Conservation (phyloP, 2,329 filamentous ascomycete genomes). For the Penicillium sumatraense region DNA sequence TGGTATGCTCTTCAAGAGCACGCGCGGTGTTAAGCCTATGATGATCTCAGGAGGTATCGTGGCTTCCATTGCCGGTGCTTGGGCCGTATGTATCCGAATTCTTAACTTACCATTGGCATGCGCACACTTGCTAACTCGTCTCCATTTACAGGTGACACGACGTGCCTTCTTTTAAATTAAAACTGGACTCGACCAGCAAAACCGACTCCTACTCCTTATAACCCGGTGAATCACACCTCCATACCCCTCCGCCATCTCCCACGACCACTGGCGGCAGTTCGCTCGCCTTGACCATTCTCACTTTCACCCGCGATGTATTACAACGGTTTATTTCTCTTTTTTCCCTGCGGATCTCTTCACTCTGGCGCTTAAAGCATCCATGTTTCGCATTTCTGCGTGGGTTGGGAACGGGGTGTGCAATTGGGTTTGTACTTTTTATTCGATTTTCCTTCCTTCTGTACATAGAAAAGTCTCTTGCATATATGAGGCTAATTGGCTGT, state of each 20-base stretch:
- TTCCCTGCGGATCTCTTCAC: slow-evolving; percentile 44
- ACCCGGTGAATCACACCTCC: slow-evolving; percentile 28
- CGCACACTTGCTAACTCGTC: slow-evolving; percentile 10
- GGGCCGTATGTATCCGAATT: slow-evolving; percentile 73
- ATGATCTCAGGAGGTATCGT: slow-evolving; percentile 92
- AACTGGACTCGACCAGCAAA: slow-evolving; percentile 12
- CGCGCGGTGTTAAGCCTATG: slow-evolving; percentile 87
- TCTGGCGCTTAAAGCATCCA: slow-evolving; percentile 49
- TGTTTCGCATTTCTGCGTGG: slow-evolving; percentile 47
- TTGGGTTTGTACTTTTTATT: slow-evolving; percentile 43
- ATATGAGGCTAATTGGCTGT: slow-evolving; percentile 33
- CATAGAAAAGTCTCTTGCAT: slow-evolving; percentile 47
- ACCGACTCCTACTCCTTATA: slow-evolving; percentile 21
- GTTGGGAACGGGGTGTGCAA: slow-evolving; percentile 46
- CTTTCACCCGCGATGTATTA: slow-evolving; percentile 43
- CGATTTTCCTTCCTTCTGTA: slow-evolving; percentile 42
- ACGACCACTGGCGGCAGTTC: slow-evolving; percentile 31
- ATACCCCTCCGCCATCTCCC: slow-evolving; percentile 33
- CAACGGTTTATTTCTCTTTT: slow-evolving; percentile 38
- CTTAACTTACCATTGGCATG: slow-evolving; percentile 3
- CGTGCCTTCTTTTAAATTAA: slow-evolving; percentile 55
- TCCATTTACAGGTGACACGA: slow-evolving; percentile 52
- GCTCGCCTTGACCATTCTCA: slow-evolving; percentile 30
- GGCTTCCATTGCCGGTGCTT: slow-evolving; percentile 79
- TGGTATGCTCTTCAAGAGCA: slow-evolving; percentile 96